These are phyloP conservation scores for Cicer judaicum DNA, from an alignment of 306 rosid genomes.

Conservation along the genomic window DNA sequence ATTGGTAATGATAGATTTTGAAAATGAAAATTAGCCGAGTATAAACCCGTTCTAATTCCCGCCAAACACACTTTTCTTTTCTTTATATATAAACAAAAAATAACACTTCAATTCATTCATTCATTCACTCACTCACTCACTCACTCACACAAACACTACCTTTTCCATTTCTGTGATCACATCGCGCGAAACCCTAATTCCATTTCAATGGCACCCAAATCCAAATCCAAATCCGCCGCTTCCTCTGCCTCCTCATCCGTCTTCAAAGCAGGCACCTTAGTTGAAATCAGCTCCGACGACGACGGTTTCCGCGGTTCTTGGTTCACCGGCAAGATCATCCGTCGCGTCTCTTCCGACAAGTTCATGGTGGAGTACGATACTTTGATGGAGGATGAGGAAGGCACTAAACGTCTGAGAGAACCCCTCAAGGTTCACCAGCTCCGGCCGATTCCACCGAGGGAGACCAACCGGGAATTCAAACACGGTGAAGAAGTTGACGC, in stretches of 20 bases:
- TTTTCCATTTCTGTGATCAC: conserved; percentile 4
- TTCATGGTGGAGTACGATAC: conserved; percentile 55
- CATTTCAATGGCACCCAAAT: neutral
- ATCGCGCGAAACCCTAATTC: neutral
- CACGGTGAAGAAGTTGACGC: conserved; percentile 70
- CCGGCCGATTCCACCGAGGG: conserved; percentile 56
- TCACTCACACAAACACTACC: no score
- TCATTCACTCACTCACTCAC: neutral
- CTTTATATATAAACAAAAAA: no score
- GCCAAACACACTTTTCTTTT: neutral
- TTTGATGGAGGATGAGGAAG: conserved; percentile 41
- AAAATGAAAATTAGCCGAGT: neutral
- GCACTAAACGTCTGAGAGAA: conserved; percentile 47
- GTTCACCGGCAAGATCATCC: conserved; percentile 52
- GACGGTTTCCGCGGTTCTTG: conserved; percentile 68
- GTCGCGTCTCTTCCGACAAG: conserved; percentile 36
- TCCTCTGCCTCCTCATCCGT: neutral
- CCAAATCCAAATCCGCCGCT: neutral
- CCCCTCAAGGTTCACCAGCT: conserved; percentile 43
- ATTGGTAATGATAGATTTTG: neutral
- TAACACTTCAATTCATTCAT: neutral
- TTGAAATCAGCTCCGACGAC: conserved; percentile 60
- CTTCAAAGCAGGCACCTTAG: conserved; percentile 48
- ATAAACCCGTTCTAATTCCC: conserved; percentile 14
- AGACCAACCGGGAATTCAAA: conserved; percentile 40